Evolutionary conservation across 371 early-diverging fungal genomes (phyloP).

Genomic region (Rhizopus delemar): DNA sequence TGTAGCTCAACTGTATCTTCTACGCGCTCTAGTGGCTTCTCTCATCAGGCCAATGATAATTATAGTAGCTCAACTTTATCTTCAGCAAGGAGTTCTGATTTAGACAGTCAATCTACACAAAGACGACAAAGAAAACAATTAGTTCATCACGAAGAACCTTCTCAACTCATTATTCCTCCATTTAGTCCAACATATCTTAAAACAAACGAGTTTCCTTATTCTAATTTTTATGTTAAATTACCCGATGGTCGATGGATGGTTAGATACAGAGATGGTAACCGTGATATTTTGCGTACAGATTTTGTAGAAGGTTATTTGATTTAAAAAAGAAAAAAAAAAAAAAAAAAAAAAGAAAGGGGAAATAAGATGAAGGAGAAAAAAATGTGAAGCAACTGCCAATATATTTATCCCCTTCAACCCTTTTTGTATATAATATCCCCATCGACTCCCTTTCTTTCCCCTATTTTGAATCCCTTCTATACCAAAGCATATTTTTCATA

Average conservation of each 20-base stretch:
- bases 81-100: slow-evolving; percentile 16
- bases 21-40: slow-evolving; percentile 1
- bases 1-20: not conserved
- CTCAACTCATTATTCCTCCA: slow-evolving; percentile 37
- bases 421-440: too few species aligned
- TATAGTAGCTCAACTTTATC: slow-evolving; percentile 24
- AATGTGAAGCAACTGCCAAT: too few species aligned
- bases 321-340: slow-evolving; percentile 10
- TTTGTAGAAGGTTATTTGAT: slow-evolving; percentile 45
- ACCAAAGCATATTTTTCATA: too few species aligned
- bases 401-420: too few species aligned
- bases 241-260: slow-evolving; percentile 54
- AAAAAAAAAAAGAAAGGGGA: too few species aligned
- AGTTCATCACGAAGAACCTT: slow-evolving; percentile 10
- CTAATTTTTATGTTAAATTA: slow-evolving; percentile 49
- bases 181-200: slow-evolving; percentile 51
- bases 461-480: too few species aligned
- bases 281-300: slow-evolving; percentile 48
- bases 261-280: slow-evolving; percentile 47
- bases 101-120: slow-evolving; percentile 4
- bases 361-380: too few species aligned
- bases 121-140: slow-evolving; percentile 30
- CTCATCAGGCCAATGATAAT: slow-evolving; percentile 5
- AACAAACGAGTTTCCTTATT: slow-evolving; percentile 48
- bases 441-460: too few species aligned